Conservation (phyloP, 2,329 filamentous ascomycete species). For the Thermoascus crustaceus region DNA sequence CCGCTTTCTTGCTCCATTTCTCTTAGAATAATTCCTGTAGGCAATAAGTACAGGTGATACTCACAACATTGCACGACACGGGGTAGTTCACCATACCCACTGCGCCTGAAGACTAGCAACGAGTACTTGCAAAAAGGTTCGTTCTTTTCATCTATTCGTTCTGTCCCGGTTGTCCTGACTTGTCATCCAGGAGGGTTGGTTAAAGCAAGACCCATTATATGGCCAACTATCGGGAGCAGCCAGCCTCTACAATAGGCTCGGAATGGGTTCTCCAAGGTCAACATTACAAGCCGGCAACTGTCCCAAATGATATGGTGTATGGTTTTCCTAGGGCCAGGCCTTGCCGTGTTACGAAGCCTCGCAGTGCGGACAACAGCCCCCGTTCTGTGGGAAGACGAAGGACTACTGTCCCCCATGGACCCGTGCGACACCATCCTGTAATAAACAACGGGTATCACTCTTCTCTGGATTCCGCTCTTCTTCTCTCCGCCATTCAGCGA, state of each 20-base stretch:
- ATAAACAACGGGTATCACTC: slow-evolving; percentile 26
- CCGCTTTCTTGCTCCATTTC: no score
- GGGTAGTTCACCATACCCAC: no score
- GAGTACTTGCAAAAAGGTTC: no score
- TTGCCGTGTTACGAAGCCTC: slow-evolving; percentile 52
- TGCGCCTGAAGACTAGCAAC: no score
- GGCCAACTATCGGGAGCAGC: slow-evolving; percentile 23
- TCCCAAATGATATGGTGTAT: slow-evolving; percentile 36
- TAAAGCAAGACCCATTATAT: no score
- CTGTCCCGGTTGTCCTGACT: no score
- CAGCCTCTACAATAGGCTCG: slow-evolving; percentile 18
- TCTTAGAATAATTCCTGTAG: no score
- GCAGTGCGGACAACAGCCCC: slow-evolving; percentile 62
- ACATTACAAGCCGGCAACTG: slow-evolving; percentile 15
- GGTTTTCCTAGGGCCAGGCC: slow-evolving; percentile 45
- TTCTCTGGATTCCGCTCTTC: slow-evolving; percentile 37
- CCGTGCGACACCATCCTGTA: slow-evolving; percentile 36
- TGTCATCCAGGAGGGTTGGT: no score
- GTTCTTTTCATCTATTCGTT: no score
- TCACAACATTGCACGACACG: no score
- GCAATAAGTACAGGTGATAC: no score
- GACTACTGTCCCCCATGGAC: slow-evolving; percentile 45
- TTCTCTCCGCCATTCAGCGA: slow-evolving; percentile 32
- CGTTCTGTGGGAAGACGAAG: slow-evolving; percentile 42
- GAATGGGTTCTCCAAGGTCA: slow-evolving; percentile 19